phyloP scores from a whole-genome alignment of 805 yeast genomes.

The Metschnikowia orientalis region DNA sequence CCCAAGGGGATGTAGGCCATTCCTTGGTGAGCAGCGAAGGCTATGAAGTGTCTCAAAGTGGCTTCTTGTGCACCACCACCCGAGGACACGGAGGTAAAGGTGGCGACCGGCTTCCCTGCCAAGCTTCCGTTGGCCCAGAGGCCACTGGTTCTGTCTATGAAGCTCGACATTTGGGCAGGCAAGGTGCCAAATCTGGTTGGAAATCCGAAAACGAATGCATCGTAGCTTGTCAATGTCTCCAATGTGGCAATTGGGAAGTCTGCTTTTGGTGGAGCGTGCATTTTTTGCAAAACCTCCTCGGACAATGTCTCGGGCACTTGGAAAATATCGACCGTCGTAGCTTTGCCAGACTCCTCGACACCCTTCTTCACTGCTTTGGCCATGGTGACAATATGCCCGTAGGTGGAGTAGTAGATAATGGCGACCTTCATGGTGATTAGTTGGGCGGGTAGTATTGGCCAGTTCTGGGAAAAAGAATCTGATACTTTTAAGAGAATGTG shows the following conservation, averaged over 20 bases:
- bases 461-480: too few relatives aligned
- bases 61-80: slow-evolving; percentile 81
- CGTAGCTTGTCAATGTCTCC: slow-evolving; percentile 18
- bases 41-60: slow-evolving; percentile 59
- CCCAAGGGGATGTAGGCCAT: slow-evolving; percentile 78
- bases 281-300: slow-evolving; percentile 16
- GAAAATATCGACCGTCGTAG: slow-evolving; percentile 53
- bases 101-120: slow-evolving; percentile 39
- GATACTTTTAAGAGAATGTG: too few relatives aligned
- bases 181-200: slow-evolving; percentile 20
- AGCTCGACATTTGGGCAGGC: slow-evolving; percentile 21
- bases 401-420: slow-evolving; percentile 18
- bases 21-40: slow-evolving; percentile 75
- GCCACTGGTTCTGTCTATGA: slow-evolving; percentile 21
- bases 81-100: slow-evolving; percentile 71
- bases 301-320: slow-evolving; percentile 42
- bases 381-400: slow-evolving; percentile 17
- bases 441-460: too few relatives aligned
- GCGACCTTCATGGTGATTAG: slow-evolving; percentile 16
- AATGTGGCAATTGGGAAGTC: slow-evolving; percentile 19
- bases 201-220: slow-evolving; percentile 19
- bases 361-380: slow-evolving; percentile 18
- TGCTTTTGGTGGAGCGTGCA: slow-evolving; percentile 20
- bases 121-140: slow-evolving; percentile 19
- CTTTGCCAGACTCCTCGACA: slow-evolving; percentile 13